phyloP scores from a whole-genome alignment of 371 early-diverging fungal genomes.

The Mortierella polycephala region DNA sequence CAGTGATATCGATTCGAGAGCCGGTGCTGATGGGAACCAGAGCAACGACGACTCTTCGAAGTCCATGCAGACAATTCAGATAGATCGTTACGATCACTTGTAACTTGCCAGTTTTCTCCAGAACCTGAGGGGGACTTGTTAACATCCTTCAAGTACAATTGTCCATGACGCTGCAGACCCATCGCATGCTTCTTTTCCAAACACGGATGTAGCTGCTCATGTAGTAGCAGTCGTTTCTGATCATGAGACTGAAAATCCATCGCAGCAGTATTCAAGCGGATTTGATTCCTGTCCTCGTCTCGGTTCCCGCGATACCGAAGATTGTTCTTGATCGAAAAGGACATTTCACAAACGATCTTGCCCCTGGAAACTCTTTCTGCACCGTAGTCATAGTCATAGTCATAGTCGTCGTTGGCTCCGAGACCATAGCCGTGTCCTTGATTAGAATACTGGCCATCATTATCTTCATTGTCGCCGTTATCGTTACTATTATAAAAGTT shows the following conservation, averaged over 20 bases:
- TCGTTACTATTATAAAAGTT: background rate
- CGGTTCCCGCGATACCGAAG: background rate
- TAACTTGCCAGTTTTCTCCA: no score
- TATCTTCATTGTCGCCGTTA: background rate
- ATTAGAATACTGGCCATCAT: background rate
- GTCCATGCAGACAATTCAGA: no score
- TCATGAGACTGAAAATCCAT: no score
- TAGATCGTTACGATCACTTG: no score
- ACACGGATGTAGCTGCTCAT: no score
- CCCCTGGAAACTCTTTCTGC: background rate
- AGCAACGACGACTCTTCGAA: no score
- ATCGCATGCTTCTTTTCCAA: no score
- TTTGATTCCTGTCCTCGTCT: background rate
- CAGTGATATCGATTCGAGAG: background rate
- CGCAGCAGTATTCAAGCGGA: background rate
- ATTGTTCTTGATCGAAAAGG: background rate
- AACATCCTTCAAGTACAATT: no score
- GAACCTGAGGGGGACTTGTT: no score
- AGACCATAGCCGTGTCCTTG: background rate
- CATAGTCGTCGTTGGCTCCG: background rate
- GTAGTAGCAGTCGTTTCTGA: no score
- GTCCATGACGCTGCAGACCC: no score
- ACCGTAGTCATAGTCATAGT: slow-evolving; percentile 12
- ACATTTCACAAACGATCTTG: background rate
- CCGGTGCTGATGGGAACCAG: slow-evolving; percentile 1